Conservation (phyloP, 2,329 filamentous ascomycete genomes). For the Ceratocystis cacaofunesta region DNA sequence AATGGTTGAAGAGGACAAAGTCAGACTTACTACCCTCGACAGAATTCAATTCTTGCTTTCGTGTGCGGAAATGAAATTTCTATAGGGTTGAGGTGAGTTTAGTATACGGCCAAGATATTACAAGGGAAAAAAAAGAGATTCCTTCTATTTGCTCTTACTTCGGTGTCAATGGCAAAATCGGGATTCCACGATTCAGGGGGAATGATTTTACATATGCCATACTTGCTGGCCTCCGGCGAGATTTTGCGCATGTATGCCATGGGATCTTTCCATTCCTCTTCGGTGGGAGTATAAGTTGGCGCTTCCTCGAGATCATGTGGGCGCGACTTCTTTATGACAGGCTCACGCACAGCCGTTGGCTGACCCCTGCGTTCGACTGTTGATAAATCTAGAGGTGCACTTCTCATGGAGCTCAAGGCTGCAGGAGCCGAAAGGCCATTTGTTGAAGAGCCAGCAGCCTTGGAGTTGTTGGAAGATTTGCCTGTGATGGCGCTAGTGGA, state of each 20-base stretch:
- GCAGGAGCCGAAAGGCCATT: slow-evolving; percentile 26
- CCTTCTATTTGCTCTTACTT: slow-evolving; percentile 41
- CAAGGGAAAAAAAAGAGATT: slow-evolving; percentile 1
- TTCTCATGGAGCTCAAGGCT: slow-evolving; percentile 42
- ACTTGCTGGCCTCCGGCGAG: slow-evolving; percentile 67
- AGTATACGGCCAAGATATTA: slow-evolving; percentile 8
- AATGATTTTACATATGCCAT: slow-evolving; percentile 89
- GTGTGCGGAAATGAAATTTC: slow-evolving; percentile 93
- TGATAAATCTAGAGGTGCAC: slow-evolving; percentile 59
- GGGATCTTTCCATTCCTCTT: slow-evolving; percentile 89
- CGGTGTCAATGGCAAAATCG: slow-evolving; percentile 88
- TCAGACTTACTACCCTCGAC: slow-evolving; percentile 77
- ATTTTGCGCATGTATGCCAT: slow-evolving; percentile 91
- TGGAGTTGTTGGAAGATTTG: slow-evolving; percentile 29
- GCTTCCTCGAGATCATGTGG: slow-evolving; percentile 80
- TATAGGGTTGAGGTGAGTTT: slow-evolving; percentile 26
- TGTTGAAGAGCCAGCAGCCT: slow-evolving; percentile 35
- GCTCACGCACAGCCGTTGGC: slow-evolving; percentile 59
- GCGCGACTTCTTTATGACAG: slow-evolving; percentile 59
- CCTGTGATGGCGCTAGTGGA: slow-evolving; percentile 7
- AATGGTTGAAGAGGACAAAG: neutral
- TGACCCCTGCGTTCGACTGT: slow-evolving; percentile 88
- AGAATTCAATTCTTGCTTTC: slow-evolving; percentile 92
- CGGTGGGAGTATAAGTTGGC: slow-evolving; percentile 76
- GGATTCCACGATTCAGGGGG: slow-evolving; percentile 91